These are phyloP conservation scores for Aureobasidium zeae DNA, from an alignment of 2,329 filamentous ascomycete species.

Conservation along the genomic window DNA sequence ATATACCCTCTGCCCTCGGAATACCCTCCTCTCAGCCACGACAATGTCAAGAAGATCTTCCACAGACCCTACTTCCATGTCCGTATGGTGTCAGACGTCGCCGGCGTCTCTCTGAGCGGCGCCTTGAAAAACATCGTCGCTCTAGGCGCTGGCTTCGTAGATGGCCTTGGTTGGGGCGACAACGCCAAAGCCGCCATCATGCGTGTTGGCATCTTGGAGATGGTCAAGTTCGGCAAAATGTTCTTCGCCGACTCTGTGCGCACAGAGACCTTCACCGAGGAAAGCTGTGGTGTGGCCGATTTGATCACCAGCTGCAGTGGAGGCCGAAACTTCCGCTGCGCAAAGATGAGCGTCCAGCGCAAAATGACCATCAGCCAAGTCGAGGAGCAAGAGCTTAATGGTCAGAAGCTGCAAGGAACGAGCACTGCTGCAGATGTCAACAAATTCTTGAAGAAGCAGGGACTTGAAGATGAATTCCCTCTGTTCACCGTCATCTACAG, in stretches of 20 bases:
- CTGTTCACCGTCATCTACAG: conserved; percentile 80
- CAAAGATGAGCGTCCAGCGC: conserved; percentile 74
- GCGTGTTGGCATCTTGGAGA: conserved; percentile 89
- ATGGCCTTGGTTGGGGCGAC: conserved; percentile 93
- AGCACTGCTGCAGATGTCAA: conserved; percentile 87
- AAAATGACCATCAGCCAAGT: conserved; percentile 76
- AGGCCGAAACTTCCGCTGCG: conserved; percentile 89
- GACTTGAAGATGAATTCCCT: conserved; percentile 74
- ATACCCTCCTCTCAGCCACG: conserved; percentile 79
- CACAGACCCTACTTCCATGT: conserved; percentile 97
- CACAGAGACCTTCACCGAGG: conserved; percentile 86
- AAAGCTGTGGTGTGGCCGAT: conserved; percentile 90
- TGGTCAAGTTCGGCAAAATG: conserved; percentile 88
- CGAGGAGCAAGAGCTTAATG: conserved; percentile 82
- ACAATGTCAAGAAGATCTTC: conserved; percentile 76
- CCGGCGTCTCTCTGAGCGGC: conserved; percentile 86
- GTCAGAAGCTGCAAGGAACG: conserved; percentile 93
- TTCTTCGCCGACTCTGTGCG: conserved; percentile 82
- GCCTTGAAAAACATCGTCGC: conserved; percentile 97
- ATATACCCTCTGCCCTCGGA: conserved; percentile 69
- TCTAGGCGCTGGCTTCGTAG: conserved; percentile 86
- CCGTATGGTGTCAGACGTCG: conserved; percentile 87
- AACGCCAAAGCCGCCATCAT: conserved; percentile 99
- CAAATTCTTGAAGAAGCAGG: conserved; percentile 70
- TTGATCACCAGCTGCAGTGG: conserved; percentile 89